Percentiles rank a stretch among this genome's conserved stretches.
These are phyloP conservation scores for Vavraia culicis DNA, from an alignment of 371 early-diverging fungal genomes.

Conservation along the genomic window DNA sequence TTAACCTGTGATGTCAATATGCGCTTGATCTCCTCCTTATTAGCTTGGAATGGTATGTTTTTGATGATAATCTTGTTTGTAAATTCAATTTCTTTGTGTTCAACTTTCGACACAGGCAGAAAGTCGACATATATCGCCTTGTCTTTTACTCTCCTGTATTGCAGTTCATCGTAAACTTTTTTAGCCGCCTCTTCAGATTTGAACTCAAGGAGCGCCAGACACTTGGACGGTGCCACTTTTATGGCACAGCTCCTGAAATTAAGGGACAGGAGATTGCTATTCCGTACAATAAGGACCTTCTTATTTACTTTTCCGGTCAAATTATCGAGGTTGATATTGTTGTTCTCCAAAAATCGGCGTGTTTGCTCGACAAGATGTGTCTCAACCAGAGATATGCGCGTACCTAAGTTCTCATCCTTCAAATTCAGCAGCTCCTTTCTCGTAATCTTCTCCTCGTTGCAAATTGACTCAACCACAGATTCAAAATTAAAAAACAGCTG, in stretches of 20 bases:
- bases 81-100: conserved; percentile 37
- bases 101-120: conserved; percentile 30
- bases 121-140: conserved; percentile 41
- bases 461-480: conserved; percentile 33
- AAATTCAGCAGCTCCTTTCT: conserved; percentile 34
- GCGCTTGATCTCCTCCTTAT: conserved; percentile 66
- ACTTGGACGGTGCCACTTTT: conserved; percentile 38
- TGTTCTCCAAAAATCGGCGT: no score
- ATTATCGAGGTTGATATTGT: conserved; percentile 14
- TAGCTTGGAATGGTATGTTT: conserved; percentile 93
- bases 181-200: conserved; percentile 31
- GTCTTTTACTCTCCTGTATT: conserved; percentile 35
- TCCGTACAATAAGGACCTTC: conserved; percentile 27
- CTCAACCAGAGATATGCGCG: conserved; percentile 37
- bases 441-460: conserved; percentile 26
- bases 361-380: conserved; percentile 41
- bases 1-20: conserved; percentile 65
- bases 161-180: conserved; percentile 29
- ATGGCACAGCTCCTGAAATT: conserved; percentile 12
- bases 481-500: conserved; percentile 42
- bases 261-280: conserved; percentile 22
- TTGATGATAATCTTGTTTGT: conserved; percentile 63
- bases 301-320: conserved; percentile 5
- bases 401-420: conserved; percentile 36
- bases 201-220: conserved; percentile 39